Evolutionary conservation across 2,329 filamentous ascomycete genomes (phyloP).

Genomic region (Cordyceps cicadae): DNA sequence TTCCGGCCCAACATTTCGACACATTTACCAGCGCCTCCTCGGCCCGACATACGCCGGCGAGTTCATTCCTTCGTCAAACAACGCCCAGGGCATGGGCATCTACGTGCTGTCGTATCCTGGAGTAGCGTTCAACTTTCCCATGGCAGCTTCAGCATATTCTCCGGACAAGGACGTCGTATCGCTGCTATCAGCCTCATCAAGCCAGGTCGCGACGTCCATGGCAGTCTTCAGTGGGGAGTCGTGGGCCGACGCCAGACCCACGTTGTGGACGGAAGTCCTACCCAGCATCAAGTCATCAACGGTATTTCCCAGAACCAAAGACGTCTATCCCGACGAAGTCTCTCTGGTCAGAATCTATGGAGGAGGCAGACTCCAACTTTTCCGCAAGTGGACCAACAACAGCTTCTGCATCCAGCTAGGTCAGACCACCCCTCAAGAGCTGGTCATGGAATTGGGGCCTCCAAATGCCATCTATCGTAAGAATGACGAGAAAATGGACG

Average conservation of each 20-base stretch:
- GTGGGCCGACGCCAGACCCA: conserved; percentile 74
- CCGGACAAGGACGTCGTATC: conserved; percentile 74
- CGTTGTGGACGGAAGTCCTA: conserved; percentile 66
- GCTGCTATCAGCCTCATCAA: conserved; percentile 69
- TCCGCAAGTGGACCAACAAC: conserved; percentile 59
- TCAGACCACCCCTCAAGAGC: conserved; percentile 83
- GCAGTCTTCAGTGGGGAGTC: conserved; percentile 85
- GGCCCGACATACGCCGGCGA: conserved; percentile 92
- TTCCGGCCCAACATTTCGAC: conserved; percentile 67
- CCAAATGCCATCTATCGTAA: conserved; percentile 92
- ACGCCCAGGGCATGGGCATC: conserved; percentile 52
- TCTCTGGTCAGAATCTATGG: conserved; percentile 72
- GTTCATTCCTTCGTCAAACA: conserved; percentile 59
- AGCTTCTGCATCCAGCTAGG: conserved; percentile 68
- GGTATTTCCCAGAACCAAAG: conserved; percentile 61
- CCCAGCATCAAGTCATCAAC: conserved; percentile 66
- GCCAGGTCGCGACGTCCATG: conserved; percentile 73
- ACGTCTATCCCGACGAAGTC: conserved; percentile 80
- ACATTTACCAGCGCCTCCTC: conserved; percentile 88
- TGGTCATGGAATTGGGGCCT: conserved; percentile 83
- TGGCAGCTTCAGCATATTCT: conserved; percentile 67
- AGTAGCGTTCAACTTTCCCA: conserved; percentile 82
- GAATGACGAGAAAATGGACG: conserved; percentile 79
- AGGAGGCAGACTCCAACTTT: conserved; percentile 68
- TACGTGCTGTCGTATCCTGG: conserved; percentile 94